phyloP scores from a whole-genome alignment of 257 asterid genomes.

The Solanum verrucosum region DNA sequence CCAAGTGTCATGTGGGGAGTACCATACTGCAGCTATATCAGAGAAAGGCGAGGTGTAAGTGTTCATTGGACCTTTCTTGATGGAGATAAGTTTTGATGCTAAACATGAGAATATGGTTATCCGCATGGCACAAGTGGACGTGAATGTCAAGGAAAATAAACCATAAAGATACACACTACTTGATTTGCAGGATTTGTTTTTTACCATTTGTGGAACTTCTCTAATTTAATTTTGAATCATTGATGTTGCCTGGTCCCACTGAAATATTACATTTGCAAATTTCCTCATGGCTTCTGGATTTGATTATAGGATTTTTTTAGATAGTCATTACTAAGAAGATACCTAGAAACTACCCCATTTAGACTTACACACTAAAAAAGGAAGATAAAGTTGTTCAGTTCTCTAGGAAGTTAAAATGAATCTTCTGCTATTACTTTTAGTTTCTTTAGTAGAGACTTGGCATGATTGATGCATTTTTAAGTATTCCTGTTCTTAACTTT shows the following conservation, averaged over 20 bases:
- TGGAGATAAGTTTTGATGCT: conserved; percentile 20
- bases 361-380: background rate
- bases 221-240: background rate
- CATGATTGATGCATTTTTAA: background rate
- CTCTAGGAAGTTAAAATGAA: background rate
- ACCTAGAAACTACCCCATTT: background rate
- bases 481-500: background rate
- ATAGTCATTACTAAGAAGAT: background rate
- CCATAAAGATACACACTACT: background rate
- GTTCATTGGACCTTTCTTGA: conserved; percentile 38
- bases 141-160: background rate
- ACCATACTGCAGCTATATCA: conserved; percentile 87
- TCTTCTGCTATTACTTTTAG: background rate
- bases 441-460: background rate
- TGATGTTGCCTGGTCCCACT: background rate
- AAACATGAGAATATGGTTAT: conserved; percentile 30
- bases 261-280: background rate
- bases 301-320: background rate
- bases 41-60: conserved; percentile 98
- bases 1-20: conserved; percentile 93
- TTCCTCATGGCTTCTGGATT: background rate
- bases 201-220: background rate
- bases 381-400: background rate
- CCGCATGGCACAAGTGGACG: conserved; percentile 21
- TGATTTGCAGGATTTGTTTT: background rate